These are phyloP conservation scores for Carex arenaria DNA, from an alignment of 202 grass and related monocot species.

Conservation along the genomic window DNA sequence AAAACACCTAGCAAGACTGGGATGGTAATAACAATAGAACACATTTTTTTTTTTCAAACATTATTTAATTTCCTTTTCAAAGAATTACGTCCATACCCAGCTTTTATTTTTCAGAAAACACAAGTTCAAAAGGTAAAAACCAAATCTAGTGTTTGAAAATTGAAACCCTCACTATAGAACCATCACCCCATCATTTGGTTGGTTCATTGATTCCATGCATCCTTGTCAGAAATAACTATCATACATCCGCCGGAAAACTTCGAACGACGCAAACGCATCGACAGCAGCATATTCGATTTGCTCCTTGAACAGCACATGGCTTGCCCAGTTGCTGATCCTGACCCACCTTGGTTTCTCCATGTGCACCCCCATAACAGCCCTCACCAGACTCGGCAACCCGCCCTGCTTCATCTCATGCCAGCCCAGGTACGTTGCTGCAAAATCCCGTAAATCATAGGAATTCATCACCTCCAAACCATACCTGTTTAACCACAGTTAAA, in stretches of 20 bases:
- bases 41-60: no score
- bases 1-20: no score
- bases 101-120: no score
- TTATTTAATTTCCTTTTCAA: no score
- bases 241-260: neutral
- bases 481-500: constrained; percentile 14
- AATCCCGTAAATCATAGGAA: constrained; percentile 22
- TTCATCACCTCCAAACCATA: constrained; percentile 22
- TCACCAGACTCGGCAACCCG: constrained; percentile 34
- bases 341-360: constrained; percentile 39
- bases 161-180: neutral
- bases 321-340: constrained; percentile 51
- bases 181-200: neutral
- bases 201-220: no score
- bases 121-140: neutral
- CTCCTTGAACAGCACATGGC: constrained; percentile 13
- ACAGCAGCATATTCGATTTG: constrained; percentile 65
- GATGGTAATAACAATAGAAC: no score
- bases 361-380: constrained; percentile 27
- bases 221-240: no score
- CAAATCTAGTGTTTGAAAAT: neutral
- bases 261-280: constrained; percentile 28
- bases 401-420: neutral
- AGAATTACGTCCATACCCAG: no score
- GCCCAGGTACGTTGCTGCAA: neutral